Base-by-base conservation (phyloP, 2,329 filamentous ascomycete genomes). In the Penicillium verrucosum region DNA sequence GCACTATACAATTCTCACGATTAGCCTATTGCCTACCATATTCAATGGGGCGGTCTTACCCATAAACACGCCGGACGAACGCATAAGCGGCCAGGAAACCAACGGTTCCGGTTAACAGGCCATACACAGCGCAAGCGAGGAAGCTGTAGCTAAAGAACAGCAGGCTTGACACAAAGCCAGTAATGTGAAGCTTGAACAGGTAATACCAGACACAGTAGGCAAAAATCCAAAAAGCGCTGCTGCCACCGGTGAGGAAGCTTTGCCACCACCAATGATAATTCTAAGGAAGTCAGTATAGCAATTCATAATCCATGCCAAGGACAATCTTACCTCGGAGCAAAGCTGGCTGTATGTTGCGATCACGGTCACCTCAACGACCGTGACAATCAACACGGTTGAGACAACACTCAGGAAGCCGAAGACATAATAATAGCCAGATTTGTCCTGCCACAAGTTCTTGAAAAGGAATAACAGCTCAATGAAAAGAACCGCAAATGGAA, bases 241-340 rank as follows among this genome's bases (percentile, higher is more conserved):
- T 85, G 46, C 87, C 88, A 43, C 91, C 91, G 9, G 92, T 84
- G 47, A 90, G 75, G 77, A 96, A 94, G 50, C 88, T 90, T 72
- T 90, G 89, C 90, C 90, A 95, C 89, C 89, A 94, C 91, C 91
- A 96, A 71, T 90, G 84, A 75, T 94, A 88, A 73, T 95, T 92
- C 81, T 85, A 47, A 9, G 27, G 47, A 21, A 38, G 18, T 58
- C 18, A 53, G 57, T 23, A 41, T 29, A 8, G 30, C 18, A 29
- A 34, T 27, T 32, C 30, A 18, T 16, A 25, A 12, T 43, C 7
- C 5, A 18, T 32, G 21, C n/a, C 1, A 8, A 32, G 12, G 29
- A 25, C 37, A 21, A n/a, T 63, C 75, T 64, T 73, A 83, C 82
- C 78, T 95, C 91, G 1, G 85, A 81, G 75, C 90, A 93, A 18